Evolutionary conservation across 2,329 filamentous ascomycete species (phyloP), one percentile per base, ranked within the genome.

Genomic region (Fusarium sp.): DNA sequence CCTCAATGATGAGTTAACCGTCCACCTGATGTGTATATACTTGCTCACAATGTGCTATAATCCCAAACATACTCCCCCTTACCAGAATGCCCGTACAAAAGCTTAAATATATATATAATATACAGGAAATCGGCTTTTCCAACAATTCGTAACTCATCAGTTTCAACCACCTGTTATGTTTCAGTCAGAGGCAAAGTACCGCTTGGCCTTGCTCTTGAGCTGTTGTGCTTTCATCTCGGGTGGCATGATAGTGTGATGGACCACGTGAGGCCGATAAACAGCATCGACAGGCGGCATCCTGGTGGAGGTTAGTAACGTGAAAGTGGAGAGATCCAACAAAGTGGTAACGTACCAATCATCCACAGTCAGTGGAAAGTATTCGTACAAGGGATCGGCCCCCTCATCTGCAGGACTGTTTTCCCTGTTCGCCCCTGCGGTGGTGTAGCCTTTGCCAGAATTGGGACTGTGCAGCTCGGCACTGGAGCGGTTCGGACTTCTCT

Each of bases 281-380:
- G 94, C 94, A 81, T 97, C 94, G 6, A 97, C 94, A 2, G 94
- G 94, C 5, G 93, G 93, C 89, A 95, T 94, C 91, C 89, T 89
- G 49, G 50, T 33, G 18, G 40, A 40, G 5, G 49, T 79, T 70
- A 79, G 71, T 60, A 57, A 63, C 43, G 21, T 32, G 25, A 43
- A 28, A 54, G 40, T n/a, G 42, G 65, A 9, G 46, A 64, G 30
- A 43, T 32, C 23, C n/a, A 40, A 44, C 28, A 25, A 38, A 79
- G 37, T 33, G 33, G 40, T 25, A 52, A 61, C 83, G 78, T 81
- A 89, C 93, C 93, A 98, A 79, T 98, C 95, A 80, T 98, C 95
- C 66, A 97, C 84, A 54, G 93, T 95, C 21, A 98, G 86, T 0
- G 95, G 95, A 73, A 98, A 98, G 80, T 98, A 98, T 83, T 98